These are phyloP conservation scores for Beauveria rudraprayagi DNA, from an alignment of 2,329 filamentous ascomycete genomes.

Conservation along the genomic window DNA sequence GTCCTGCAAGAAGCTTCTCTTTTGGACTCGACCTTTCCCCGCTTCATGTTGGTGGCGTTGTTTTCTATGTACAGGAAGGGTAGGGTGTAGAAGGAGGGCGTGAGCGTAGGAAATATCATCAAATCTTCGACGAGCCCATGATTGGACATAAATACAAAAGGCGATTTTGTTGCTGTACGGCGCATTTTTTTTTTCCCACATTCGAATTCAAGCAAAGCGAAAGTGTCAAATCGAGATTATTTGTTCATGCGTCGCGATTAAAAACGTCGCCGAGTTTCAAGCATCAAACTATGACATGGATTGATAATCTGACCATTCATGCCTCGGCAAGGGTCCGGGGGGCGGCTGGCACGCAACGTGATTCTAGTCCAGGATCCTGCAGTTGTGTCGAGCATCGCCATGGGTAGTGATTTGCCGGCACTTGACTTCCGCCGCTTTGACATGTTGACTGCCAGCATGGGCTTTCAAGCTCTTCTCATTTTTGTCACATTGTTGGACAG, in stretches of 20 bases:
- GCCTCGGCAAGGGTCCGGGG: neutral
- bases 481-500: neutral
- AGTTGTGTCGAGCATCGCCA: neutral
- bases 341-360: neutral
- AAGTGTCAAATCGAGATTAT: neutral
- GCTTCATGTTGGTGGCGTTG: neutral
- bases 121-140: neutral
- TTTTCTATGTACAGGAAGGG: neutral
- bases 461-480: too few relatives aligned
- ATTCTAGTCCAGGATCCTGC: neutral
- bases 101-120: neutral
- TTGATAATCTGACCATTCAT: neutral
- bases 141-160: too few relatives aligned
- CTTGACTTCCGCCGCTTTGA: neutral
- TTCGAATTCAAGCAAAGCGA: neutral
- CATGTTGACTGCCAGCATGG: neutral
- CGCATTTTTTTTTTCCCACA: too few relatives aligned
- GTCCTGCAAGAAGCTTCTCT: neutral
- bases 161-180: too few relatives aligned
- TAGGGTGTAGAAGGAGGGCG: neutral
- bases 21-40: neutral
- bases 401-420: neutral
- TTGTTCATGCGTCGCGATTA: neutral
- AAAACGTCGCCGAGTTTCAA: neutral
- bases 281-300: neutral